A percentile compares a stretch with the other conserved stretches of the same genome.
Conservation (phyloP, 2,329 filamentous ascomycete species). For the Fusarium newnesense region DNA sequence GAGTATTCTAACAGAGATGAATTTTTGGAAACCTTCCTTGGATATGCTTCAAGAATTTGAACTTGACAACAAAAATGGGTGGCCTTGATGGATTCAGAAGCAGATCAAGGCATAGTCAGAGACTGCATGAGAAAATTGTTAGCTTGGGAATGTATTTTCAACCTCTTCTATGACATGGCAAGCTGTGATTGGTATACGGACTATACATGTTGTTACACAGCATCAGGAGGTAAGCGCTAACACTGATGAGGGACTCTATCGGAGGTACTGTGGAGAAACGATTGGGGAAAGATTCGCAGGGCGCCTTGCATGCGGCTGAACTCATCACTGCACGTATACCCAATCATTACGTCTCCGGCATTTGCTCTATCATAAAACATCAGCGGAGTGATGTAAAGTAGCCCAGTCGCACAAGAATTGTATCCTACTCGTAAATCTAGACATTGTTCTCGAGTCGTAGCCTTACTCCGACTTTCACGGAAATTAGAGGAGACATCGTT, state of each 20-base stretch:
- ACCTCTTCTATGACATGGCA: not conserved
- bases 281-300: not conserved
- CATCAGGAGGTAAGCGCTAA: not conserved
- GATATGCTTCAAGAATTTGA: not conserved
- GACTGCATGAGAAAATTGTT: not conserved
- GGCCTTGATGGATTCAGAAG: too few relatives aligned
- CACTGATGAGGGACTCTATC: fast-evolving
- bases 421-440: not conserved
- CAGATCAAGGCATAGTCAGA: too few relatives aligned
- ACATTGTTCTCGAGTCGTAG: not conserved
- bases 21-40: not conserved
- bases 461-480: not conserved
- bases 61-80: fast-evolving
- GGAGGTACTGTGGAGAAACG: not conserved
- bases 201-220: fast-evolving
- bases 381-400: too few relatives aligned
- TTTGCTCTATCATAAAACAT: too few relatives aligned
- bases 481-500: too few relatives aligned
- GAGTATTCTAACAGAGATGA: fast-evolving
- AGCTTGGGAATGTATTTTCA: not conserved
- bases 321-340: not conserved
- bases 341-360: not conserved
- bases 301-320: not conserved
- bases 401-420: too few relatives aligned
- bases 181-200: not conserved